Base-by-base conservation (phyloP, 2,329 filamentous ascomycete genomes). In the Fonsecaea monophora region DNA sequence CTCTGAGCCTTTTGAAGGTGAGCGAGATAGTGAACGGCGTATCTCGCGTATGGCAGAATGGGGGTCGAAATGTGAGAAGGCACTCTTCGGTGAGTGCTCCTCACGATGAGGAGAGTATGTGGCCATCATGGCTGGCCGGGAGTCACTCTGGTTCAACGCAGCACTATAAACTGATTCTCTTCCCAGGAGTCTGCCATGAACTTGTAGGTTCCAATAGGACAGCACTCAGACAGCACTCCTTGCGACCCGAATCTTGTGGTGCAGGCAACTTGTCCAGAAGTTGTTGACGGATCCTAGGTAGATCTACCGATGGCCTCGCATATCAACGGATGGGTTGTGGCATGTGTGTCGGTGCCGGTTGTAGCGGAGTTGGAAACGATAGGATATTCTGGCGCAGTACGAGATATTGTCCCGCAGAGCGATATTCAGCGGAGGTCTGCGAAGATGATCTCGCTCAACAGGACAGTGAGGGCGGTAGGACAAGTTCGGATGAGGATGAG, bases 21-120 rank as follows among this genome's bases (percentile, higher is more conserved):
- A 97, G 74, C 93, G 87, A 65, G 94, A 97, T 70, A 97, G 84
- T 32, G 94, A 97, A 73, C 92, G 91, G 71, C 94, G 87, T 66
- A 97, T 84, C 74, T 92, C 91, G 75, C 92, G 87, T 70, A 97
- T 91, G 66, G 91, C 90, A 59, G 91, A 89, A 68, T 91, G 90
- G 71, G 92, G 88, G 81, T 96, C 92, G 74, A 94, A 90, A 79
- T 91, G 90, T 77, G 92, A 91, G 68, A 88, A 91, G 68, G 88
- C 87, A 74, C 92, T 89, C 56, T 91, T 94, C 66, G 94, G 94
- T 69, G 94, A 97, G 71, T 92, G 90, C 57, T 79, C 79, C 76
- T 82, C 80, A 67, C 79, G 80, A 73, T 83, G 81, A 67, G 81
- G 80, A 72, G 81, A 82, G 69, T 82, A 82, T 60, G 80, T 82